These are phyloP conservation scores for Calonectria montana DNA, from an alignment of 2,329 filamentous ascomycete genomes.

Conservation along the genomic window DNA sequence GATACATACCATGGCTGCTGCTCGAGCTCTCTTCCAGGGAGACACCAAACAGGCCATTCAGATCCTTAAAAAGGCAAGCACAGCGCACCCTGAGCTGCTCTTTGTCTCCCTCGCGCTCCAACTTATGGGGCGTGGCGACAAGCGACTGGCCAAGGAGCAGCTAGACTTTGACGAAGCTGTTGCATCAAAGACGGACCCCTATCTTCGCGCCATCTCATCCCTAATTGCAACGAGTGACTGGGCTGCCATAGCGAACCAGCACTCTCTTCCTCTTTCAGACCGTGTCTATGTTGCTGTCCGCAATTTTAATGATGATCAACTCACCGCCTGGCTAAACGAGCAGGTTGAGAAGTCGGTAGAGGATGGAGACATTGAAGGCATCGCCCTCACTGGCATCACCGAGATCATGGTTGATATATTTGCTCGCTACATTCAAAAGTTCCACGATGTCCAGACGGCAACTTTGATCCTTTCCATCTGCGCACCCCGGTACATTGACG, in stretches of 20 bases:
- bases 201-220: slow-evolving; percentile 82
- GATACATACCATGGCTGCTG: slow-evolving; percentile 78
- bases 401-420: slow-evolving; percentile 80
- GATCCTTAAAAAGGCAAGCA: slow-evolving; percentile 75
- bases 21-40: slow-evolving; percentile 79
- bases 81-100: slow-evolving; percentile 70
- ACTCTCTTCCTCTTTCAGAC: slow-evolving; percentile 79
- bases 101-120: slow-evolving; percentile 77
- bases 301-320: slow-evolving; percentile 70
- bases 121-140: slow-evolving; percentile 65
- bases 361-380: slow-evolving; percentile 79
- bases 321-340: slow-evolving; percentile 75
- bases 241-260: slow-evolving; percentile 78
- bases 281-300: slow-evolving; percentile 79
- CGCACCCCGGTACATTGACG: slow-evolving; percentile 80
- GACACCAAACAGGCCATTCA: slow-evolving; percentile 75
- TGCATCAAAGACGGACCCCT: slow-evolving; percentile 77
- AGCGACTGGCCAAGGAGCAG: slow-evolving; percentile 57
- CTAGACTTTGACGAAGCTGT: slow-evolving; percentile 70
- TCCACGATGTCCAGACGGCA: slow-evolving; percentile 82
- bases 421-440: slow-evolving; percentile 79
- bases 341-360: slow-evolving; percentile 70
- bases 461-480: slow-evolving; percentile 80
- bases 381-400: slow-evolving; percentile 82
- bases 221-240: slow-evolving; percentile 83